Conservation (phyloP, 73 alveolate species). For the Symbiodinium pilosum region DNA sequence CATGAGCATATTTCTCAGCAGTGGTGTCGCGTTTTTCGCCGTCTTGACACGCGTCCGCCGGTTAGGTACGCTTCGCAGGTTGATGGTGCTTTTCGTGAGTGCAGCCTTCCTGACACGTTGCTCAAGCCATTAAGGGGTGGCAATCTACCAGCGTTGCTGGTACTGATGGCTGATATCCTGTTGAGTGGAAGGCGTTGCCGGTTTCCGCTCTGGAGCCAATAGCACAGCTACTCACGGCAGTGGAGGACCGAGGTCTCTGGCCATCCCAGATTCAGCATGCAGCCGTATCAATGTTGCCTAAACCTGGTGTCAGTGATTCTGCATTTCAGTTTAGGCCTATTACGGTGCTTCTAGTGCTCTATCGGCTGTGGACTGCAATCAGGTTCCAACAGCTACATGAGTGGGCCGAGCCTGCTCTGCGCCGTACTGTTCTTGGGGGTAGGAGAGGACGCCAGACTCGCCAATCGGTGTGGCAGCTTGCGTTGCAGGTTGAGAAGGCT, state of each 20-base stretch:
- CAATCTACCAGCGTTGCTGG: background rate
- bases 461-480: background rate
- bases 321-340: background rate
- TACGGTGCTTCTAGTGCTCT: background rate
- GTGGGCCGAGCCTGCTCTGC: background rate
- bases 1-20: background rate
- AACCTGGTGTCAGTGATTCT: background rate
- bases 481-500: background rate
- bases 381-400: background rate
- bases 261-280: background rate
- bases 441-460: background rate
- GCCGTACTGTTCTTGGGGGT: background rate
- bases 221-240: background rate
- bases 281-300: background rate
- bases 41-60: background rate
- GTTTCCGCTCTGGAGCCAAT: background rate
- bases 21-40: background rate
- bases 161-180: background rate
- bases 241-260: background rate
- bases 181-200: background rate
- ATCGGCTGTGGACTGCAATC: background rate
- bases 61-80: background rate
- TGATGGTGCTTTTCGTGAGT: background rate
- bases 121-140: background rate
- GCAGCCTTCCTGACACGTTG: background rate